Conservation (phyloP, 352 stramenopile species). For the Phytophthora sp. region DNA sequence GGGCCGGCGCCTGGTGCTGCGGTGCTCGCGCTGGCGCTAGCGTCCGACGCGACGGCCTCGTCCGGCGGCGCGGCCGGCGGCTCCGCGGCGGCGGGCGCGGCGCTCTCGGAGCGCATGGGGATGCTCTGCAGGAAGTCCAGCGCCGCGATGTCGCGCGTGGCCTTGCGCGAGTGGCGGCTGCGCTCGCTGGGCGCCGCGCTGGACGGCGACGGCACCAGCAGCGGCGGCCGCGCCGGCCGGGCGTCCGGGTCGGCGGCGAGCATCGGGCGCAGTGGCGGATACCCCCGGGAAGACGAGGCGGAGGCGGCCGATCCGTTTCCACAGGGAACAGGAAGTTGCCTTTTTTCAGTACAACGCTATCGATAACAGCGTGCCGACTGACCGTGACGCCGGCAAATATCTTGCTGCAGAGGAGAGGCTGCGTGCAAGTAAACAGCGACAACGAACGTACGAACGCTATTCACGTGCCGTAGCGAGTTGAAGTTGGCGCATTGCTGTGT, state of each 20-base stretch:
- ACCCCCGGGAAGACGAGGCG: neutral
- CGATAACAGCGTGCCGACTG: no score
- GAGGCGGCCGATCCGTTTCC: no score
- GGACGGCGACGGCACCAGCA: constrained; percentile 26
- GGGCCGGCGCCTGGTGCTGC: constrained; percentile 22
- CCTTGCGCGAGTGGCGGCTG: constrained; percentile 67
- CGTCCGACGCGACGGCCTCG: neutral
- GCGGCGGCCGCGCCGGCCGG: constrained; percentile 13
- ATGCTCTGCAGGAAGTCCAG: constrained; percentile 91
- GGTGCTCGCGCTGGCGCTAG: neutral
- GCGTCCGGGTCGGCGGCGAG: constrained; percentile 3
- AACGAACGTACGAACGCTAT: no score
- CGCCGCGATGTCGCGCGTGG: constrained; percentile 87
- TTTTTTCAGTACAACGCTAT: no score
- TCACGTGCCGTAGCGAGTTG: no score
- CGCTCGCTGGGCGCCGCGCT: constrained; percentile 57
- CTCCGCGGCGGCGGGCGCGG: neutral
- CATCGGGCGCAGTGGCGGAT: neutral
- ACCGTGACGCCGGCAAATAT: neutral
- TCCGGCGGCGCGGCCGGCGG: neutral
- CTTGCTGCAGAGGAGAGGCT: neutral
- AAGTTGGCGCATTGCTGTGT: no score
- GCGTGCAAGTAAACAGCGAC: no score
- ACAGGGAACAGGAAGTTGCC: no score
- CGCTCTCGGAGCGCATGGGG: constrained; percentile 77